Evolutionary conservation across 2,329 filamentous ascomycete genomes (phyloP).

Genomic region (Bipolaris oryzae): DNA sequence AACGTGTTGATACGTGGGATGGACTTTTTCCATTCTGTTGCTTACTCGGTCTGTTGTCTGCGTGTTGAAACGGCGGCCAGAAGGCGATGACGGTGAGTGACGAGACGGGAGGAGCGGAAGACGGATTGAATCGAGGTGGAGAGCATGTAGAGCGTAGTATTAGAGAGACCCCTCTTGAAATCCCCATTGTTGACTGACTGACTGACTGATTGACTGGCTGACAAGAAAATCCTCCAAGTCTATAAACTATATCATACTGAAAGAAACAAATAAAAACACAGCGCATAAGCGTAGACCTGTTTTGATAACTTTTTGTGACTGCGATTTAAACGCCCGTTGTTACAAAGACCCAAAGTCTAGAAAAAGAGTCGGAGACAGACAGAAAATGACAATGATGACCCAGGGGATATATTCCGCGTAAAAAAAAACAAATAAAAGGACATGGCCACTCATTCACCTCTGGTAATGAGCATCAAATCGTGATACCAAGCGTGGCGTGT

Average conservation of each 20-base stretch:
- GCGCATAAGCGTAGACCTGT: neutral
- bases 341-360: conserved; percentile 24
- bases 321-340: conserved; percentile 28
- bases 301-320: conserved; percentile 3
- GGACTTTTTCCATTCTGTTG: no score
- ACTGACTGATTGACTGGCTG: neutral
- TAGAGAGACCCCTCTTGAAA: neutral
- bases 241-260: neutral
- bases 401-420: conserved; percentile 30
- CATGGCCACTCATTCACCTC: conserved; percentile 34
- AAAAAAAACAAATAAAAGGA: conserved; percentile 14
- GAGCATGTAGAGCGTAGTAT: conserved; percentile 3
- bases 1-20: no score
- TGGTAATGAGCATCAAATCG: conserved; percentile 44
- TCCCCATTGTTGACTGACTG: neutral
- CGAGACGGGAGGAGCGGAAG: neutral
- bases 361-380: conserved; percentile 15
- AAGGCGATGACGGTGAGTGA: neutral
- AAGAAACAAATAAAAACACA: neutral
- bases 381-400: conserved; percentile 1
- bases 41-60: no score
- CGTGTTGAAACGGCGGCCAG: neutral
- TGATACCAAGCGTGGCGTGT: conserved; percentile 33
- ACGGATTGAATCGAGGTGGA: neutral
- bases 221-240: neutral